Evolutionary conservation across 2,329 filamentous ascomycete species (phyloP), one percentile per base, ranked within the genome.

Genomic region (Lachnellula subtilissima): DNA sequence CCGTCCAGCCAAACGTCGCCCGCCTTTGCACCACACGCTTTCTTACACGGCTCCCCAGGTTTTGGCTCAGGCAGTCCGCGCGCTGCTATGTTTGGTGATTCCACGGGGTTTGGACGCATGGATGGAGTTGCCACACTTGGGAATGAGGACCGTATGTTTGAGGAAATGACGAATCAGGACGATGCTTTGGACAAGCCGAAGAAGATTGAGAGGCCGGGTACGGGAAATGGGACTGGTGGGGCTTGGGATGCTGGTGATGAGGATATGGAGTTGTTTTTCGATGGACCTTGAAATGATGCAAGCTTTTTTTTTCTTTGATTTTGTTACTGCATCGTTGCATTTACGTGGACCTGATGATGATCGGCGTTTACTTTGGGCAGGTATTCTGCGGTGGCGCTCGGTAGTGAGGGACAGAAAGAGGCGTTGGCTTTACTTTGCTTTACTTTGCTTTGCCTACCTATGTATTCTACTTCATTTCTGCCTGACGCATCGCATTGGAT

Each of bases 11-110:
- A 52, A 22, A 42, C 66, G 22, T 64, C 65, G 2, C 64, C 67
- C 5, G 65, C 67, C 6, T 70, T 69, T 52, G 63, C 68, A 9
- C 67, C 66, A 9, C 65, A 68, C 47, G 64, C 67, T 14, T 70
- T 66, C 54, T 25, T 70, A 19, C 64, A 67, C 43, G 51, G 50
- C 53, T 57, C 64, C 23, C 57, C 58, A 28, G 67, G 67, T 36
- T 57, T 56, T 17, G 60, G 57, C 32, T 39, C 52, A n/a, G 51
- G 40, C n/a, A 62, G 55, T 25, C 48, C 59, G 15, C 55, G 61
- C 35, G 60, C 57, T 12, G 53, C 61, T 15, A 60, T 54, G 5
- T 65, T 67, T 9, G 67, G 67, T 55, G 65, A 60, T 42, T 67
- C 67, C 25, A 59, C 63, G 7, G 65, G 61, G 5, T 65, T 63